phyloP scores from a whole-genome alignment of 352 stramenopile genomes.

The Globisporangium viniferum region DNA sequence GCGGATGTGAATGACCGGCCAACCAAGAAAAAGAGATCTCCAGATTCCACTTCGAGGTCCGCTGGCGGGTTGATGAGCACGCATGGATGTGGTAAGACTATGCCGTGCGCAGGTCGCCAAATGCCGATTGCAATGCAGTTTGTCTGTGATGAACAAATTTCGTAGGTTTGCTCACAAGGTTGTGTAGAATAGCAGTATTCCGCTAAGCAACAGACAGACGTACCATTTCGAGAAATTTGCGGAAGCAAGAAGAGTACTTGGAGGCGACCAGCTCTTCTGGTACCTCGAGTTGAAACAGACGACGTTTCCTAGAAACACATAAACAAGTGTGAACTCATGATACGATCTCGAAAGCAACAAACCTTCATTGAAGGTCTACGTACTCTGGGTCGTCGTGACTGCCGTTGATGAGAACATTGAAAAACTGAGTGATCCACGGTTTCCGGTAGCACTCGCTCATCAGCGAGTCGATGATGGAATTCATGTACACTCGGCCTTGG shows the following conservation, averaged over 20 bases:
- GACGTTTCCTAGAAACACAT: conserved; percentile 32
- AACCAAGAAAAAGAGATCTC: conserved; percentile 70
- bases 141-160: conserved; percentile 22
- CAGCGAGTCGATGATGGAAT: conserved; percentile 66
- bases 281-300: conserved; percentile 66
- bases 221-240: conserved; percentile 71
- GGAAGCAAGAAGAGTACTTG: conserved; percentile 58
- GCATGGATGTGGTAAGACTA: conserved; percentile 61
- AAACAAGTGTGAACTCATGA: neutral
- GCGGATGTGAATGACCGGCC: conserved; percentile 56
- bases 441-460: conserved; percentile 82
- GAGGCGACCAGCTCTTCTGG: conserved; percentile 45
- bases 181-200: no score
- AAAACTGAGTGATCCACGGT: conserved; percentile 65
- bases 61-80: conserved; percentile 60
- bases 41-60: conserved; percentile 51
- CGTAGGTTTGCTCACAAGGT: neutral
- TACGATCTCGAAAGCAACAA: neutral
- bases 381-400: conserved; percentile 56
- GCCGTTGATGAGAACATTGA: conserved; percentile 65
- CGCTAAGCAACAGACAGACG: neutral
- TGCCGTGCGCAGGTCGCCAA: conserved; percentile 50
- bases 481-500: conserved; percentile 69
- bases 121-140: conserved; percentile 60
- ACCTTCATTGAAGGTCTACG: conserved; percentile 2